phyloP scores from a whole-genome alignment of 2,329 filamentous ascomycete genomes.

The Plenodomus lindquistii region DNA sequence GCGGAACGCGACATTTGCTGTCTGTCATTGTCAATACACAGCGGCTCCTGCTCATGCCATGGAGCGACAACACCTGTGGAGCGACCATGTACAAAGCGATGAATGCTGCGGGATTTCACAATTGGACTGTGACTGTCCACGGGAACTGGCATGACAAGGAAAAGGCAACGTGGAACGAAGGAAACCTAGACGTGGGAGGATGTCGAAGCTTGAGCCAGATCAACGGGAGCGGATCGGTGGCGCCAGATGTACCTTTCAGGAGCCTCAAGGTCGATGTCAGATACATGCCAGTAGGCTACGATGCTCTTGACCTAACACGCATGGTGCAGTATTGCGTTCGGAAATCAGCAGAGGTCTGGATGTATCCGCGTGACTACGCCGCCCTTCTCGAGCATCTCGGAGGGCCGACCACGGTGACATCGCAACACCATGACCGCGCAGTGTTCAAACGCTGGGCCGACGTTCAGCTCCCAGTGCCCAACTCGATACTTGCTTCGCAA shows the following conservation, averaged over 20 bases:
- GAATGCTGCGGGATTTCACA: constrained; percentile 16
- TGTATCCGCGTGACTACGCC: constrained; percentile 21
- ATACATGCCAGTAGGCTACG: constrained; percentile 12
- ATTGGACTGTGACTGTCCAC: constrained; percentile 22
- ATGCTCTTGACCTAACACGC: constrained; percentile 30
- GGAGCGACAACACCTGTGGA: constrained; percentile 13
- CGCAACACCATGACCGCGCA: constrained; percentile 12
- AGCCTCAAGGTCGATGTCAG: constrained; percentile 18
- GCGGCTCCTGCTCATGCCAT: constrained; percentile 13
- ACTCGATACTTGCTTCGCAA: not conserved
- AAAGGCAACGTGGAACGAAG: constrained; percentile 12
- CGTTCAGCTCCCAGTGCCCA: not conserved
- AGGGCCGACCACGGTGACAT: constrained; percentile 10
- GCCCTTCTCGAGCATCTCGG: constrained; percentile 12
- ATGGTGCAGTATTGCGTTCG: constrained; percentile 18
- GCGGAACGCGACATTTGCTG: constrained; percentile 9
- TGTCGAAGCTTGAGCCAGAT: constrained; percentile 3
- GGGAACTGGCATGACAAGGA: constrained; percentile 5
- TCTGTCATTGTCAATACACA: constrained; percentile 20
- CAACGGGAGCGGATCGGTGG: not conserved
- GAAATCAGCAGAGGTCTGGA: constrained; percentile 19
- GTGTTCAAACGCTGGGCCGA: constrained; percentile 1
- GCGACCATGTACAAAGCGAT: constrained; percentile 20
- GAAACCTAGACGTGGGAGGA: constrained; percentile 4
- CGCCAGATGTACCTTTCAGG: constrained; percentile 15